Percentiles rank a stretch among this genome's conserved stretches.
Evolutionary conservation across 495 filamentous ascomycete species (phyloP).

Genomic region (Penicillium paxilli): DNA sequence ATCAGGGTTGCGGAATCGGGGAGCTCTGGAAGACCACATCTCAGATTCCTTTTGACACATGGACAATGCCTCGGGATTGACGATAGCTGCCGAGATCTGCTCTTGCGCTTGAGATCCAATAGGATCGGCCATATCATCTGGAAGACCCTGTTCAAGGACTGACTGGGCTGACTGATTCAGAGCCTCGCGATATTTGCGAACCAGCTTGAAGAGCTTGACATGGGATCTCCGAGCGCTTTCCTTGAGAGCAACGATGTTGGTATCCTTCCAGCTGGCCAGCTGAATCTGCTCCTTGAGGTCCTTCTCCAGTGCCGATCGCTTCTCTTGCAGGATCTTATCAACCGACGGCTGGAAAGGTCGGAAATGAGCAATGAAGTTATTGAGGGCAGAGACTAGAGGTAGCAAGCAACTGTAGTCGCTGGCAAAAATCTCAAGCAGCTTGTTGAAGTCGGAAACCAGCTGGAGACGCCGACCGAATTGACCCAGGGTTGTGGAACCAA

Average conservation of each 20-base stretch:
- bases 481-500: constrained; percentile 70
- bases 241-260: constrained; percentile 81
- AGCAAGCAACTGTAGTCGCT: constrained; percentile 55
- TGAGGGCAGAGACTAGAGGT: constrained; percentile 56
- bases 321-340: constrained; percentile 59
- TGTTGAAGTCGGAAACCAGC: constrained; percentile 70
- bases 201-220: constrained; percentile 84
- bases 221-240: constrained; percentile 90
- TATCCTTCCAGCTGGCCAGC: constrained; percentile 94
- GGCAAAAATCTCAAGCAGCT: constrained; percentile 47
- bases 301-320: constrained; percentile 70
- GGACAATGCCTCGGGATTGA: constrained; percentile 44
- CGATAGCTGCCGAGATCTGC: constrained; percentile 14
- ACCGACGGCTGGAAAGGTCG: constrained; percentile 65
- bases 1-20: constrained; percentile 67
- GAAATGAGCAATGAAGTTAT: constrained; percentile 77
- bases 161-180: constrained; percentile 69
- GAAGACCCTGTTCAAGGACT: constrained; percentile 65
- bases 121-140: constrained; percentile 44
- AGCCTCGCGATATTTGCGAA: constrained; percentile 79
- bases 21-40: constrained; percentile 61
- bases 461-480: constrained; percentile 73
- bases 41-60: constrained; percentile 53
- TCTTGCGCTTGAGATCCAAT: constrained; percentile 14
- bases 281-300: constrained; percentile 84